Percentiles rank a stretch among this genome's conserved stretches.
phyloP scores from a whole-genome alignment of 306 rosid genomes.

The Castanopsis chinensis region DNA sequence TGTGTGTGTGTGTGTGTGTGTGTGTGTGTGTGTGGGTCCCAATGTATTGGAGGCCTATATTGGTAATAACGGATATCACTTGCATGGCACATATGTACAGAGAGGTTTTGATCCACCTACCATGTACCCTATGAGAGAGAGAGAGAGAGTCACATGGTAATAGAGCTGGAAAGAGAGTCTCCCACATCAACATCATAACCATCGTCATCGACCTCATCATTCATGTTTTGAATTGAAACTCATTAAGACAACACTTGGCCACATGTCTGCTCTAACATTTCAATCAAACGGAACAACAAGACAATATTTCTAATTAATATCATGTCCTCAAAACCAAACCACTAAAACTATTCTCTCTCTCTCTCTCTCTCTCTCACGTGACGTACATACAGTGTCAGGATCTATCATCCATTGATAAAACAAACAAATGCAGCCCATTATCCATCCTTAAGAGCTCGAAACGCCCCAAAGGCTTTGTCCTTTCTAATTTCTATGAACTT shows the following conservation, averaged over 20 bases:
- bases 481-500: too few relatives aligned
- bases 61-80: constrained; percentile 32
- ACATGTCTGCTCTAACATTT: background rate
- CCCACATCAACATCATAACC: constrained; percentile 47
- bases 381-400: constrained; percentile 14
- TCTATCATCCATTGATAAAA: background rate
- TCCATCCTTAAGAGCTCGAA: background rate
- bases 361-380: constrained; percentile 32
- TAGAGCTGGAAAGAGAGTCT: constrained; percentile 51
- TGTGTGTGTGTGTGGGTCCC: constrained; percentile 18
- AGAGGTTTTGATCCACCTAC: background rate
- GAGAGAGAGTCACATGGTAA: constrained; percentile 41
- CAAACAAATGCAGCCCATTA: background rate
- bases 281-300: background rate
- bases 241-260: background rate
- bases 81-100: constrained; percentile 18
- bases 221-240: constrained; percentile 43
- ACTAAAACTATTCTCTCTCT: background rate
- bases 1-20: constrained; percentile 17
- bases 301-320: background rate
- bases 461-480: too few relatives aligned
- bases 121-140: background rate
- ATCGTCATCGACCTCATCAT: constrained; percentile 61
- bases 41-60: constrained; percentile 8
- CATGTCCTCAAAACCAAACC: background rate